Evolutionary conservation across 106 monocot genomes (phyloP).

Genomic region (Alisma plantagoaquatica): DNA sequence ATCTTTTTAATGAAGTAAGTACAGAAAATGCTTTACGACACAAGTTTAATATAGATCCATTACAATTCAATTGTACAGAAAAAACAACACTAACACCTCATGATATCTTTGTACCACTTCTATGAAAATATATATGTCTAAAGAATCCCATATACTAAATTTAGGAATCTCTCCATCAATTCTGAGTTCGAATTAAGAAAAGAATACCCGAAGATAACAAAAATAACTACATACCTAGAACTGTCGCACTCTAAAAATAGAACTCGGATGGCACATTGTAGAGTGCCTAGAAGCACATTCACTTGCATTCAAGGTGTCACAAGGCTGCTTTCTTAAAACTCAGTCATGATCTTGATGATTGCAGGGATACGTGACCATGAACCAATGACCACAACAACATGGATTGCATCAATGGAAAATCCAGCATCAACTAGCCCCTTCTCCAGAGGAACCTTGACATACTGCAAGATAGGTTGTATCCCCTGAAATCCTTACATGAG

Average conservation of each 20-base stretch:
- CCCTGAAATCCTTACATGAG: conserved; percentile 76
- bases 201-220: no score
- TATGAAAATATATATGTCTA: no score
- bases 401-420: conserved; percentile 35
- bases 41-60: no score
- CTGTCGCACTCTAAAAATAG: conserved; percentile 36
- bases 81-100: no score
- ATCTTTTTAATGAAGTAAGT: no score
- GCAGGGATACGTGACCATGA: conserved; percentile 80
- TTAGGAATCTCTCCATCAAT: no score
- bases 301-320: conserved; percentile 79
- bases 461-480: conserved; percentile 54
- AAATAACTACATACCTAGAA: conserved; percentile 2
- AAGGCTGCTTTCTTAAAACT: conserved; percentile 62
- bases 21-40: no score
- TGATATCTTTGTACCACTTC: no score
- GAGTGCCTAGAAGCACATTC: conserved; percentile 77
- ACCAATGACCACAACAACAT: conserved; percentile 75
- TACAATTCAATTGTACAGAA: no score
- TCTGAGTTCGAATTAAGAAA: no score
- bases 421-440: conserved; percentile 45
- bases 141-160: no score
- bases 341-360: conserved; percentile 51
- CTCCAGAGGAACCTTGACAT: conserved; percentile 49
- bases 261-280: conserved; percentile 80